These are phyloP conservation scores for Aspergillus oerlinghausenensis DNA, from an alignment of 2,329 filamentous ascomycete species.

Conservation along the genomic window DNA sequence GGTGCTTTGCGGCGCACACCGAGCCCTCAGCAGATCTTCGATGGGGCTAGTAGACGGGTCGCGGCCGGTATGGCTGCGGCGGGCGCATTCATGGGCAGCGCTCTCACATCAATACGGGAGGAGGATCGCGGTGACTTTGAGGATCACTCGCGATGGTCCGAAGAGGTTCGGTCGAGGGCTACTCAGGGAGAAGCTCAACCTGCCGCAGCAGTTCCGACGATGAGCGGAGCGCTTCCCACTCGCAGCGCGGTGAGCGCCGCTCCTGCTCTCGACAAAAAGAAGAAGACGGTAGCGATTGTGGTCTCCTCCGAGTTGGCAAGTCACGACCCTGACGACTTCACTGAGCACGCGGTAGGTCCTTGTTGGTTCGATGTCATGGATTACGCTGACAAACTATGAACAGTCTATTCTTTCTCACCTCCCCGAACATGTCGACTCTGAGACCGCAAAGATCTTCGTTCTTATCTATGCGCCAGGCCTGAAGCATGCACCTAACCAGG, in stretches of 20 bases:
- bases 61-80: slow-evolving; percentile 78
- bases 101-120: slow-evolving; percentile 76
- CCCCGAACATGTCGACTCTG: slow-evolving; percentile 69
- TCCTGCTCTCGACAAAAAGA: slow-evolving; percentile 42
- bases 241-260: slow-evolving; percentile 32
- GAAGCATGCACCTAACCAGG: slow-evolving; percentile 52
- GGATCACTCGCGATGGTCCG: slow-evolving; percentile 87
- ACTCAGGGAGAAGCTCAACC: slow-evolving; percentile 27
- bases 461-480: slow-evolving; percentile 82
- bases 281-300: slow-evolving; percentile 81
- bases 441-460: slow-evolving; percentile 73
- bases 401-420: slow-evolving; percentile 87
- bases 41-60: slow-evolving; percentile 75
- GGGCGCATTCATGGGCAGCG: slow-evolving; percentile 75
- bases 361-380: not conserved
- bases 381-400: slow-evolving; percentile 5
- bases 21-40: slow-evolving; percentile 83
- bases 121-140: slow-evolving; percentile 75
- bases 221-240: slow-evolving; percentile 28
- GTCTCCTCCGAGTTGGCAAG: slow-evolving; percentile 70
- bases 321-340: slow-evolving; percentile 54
- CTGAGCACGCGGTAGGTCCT: slow-evolving; percentile 71
- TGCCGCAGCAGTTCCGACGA: slow-evolving; percentile 16
- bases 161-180: slow-evolving; percentile 71
- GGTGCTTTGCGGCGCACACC: slow-evolving; percentile 76